Evolutionary conservation across 805 yeast genomes (phyloP).

Genomic region (Schizosaccharomyces osmophilus): DNA sequence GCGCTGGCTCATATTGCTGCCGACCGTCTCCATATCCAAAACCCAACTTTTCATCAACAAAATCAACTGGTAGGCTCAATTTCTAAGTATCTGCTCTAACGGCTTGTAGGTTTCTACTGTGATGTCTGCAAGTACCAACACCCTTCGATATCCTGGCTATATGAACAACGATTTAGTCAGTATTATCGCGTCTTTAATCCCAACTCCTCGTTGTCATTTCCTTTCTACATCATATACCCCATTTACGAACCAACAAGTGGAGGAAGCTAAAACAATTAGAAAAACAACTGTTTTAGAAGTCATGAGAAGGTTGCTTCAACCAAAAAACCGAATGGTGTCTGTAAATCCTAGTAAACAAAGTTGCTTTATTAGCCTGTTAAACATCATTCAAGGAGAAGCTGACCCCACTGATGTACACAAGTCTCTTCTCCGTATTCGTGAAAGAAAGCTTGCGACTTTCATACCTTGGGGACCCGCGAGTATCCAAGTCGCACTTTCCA

Average conservation of each 20-base stretch:
- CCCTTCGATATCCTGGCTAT: constrained; percentile 75
- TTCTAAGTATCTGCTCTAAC: background rate
- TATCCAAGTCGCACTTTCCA: constrained; percentile 53
- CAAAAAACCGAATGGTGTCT: constrained; percentile 48
- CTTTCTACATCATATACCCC: constrained; percentile 52
- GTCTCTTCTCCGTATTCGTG: constrained; percentile 18
- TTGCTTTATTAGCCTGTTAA: constrained; percentile 42
- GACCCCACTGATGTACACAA: constrained; percentile 45
- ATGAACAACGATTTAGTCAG: constrained; percentile 70
- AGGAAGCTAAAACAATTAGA: constrained; percentile 33
- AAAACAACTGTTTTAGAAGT: constrained; percentile 67
- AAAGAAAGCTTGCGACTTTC: constrained; percentile 29
- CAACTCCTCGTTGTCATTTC: constrained; percentile 66
- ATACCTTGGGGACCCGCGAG: constrained; percentile 72
- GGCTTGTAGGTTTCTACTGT: constrained; percentile 34
- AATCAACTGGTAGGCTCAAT: constrained; percentile 33
- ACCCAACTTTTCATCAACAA: constrained; percentile 51
- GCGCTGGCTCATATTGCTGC: constrained; percentile 55
- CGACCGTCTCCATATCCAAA: constrained; percentile 27
- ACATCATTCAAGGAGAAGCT: constrained; percentile 40
- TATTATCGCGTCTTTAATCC: constrained; percentile 56
- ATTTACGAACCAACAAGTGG: constrained; percentile 43
- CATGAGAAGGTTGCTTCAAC: constrained; percentile 55
- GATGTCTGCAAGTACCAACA: constrained; percentile 62
- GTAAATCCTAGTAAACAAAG: constrained; percentile 20